Conservation (phyloP, 169 alveolate species). For the Toxoplasma gondii region DNA sequence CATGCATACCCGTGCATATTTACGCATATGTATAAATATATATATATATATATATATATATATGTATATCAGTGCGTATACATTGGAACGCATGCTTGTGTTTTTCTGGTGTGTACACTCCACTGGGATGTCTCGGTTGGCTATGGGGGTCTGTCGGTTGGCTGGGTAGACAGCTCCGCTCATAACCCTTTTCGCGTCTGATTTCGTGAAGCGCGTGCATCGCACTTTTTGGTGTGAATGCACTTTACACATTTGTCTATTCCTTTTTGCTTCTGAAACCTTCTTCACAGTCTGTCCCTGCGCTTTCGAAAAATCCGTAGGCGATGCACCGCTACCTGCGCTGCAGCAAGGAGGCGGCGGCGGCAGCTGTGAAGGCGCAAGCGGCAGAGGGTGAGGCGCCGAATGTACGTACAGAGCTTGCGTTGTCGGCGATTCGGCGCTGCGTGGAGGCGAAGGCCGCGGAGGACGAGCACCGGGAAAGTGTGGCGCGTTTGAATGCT, state of each 20-base stretch:
- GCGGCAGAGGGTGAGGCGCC: conserved; percentile 55
- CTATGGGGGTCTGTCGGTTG: too few species aligned
- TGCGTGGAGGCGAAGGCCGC: conserved; percentile 63
- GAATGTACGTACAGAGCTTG: conserved; percentile 54
- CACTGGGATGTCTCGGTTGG: too few species aligned
- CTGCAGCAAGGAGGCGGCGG: conserved; percentile 60
- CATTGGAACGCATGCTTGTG: too few species aligned
- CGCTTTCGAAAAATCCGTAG: background rate
- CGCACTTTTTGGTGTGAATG: too few species aligned
- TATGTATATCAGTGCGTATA: too few species aligned
- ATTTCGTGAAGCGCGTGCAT: too few species aligned
- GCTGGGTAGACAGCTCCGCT: too few species aligned
- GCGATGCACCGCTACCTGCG: conserved; percentile 66
- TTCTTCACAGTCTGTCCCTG: too few species aligned
- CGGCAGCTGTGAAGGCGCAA: conserved; percentile 56
- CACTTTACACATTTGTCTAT: too few species aligned
- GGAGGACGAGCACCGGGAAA: conserved; percentile 53
- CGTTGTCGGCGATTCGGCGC: conserved; percentile 60
- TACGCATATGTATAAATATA: background rate
- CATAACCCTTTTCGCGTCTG: too few species aligned
- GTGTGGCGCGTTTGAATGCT: conserved; percentile 25
- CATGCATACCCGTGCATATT: background rate
- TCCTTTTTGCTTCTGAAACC: too few species aligned
- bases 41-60: background rate
- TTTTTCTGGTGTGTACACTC: too few species aligned